Percentiles rank a stretch among this genome's conserved stretches.
phyloP scores from a whole-genome alignment of 768 basidiomycete species.

The Aureoboletus auriporus region DNA sequence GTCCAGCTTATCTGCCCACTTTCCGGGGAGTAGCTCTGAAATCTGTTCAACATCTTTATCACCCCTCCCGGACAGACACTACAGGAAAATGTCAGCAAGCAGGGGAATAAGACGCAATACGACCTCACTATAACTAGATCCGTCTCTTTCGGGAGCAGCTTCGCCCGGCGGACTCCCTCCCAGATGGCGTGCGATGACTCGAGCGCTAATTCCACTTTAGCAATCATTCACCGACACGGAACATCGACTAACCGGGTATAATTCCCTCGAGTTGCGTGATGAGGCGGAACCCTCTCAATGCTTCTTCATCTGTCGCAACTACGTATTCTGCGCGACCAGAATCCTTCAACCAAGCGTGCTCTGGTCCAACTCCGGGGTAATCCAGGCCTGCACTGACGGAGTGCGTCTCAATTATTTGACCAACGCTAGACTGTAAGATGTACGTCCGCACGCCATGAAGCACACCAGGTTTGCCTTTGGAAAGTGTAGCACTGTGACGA shows the following conservation, averaged over 20 bases:
- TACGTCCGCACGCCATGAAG: slow-evolving; percentile 96
- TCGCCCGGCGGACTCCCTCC: slow-evolving; percentile 84
- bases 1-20: slow-evolving; percentile 91
- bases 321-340: slow-evolving; percentile 91
- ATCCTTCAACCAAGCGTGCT: slow-evolving; percentile 97
- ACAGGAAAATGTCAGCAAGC: slow-evolving; percentile 1
- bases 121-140: slow-evolving; percentile 86
- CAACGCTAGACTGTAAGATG: slow-evolving; percentile 80
- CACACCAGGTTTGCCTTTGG: slow-evolving; percentile 89
- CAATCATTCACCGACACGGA: not conserved
- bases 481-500: slow-evolving; percentile 88
- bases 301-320: slow-evolving; percentile 90
- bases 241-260: slow-evolving; percentile 69
- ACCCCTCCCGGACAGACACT: slow-evolving; percentile 94
- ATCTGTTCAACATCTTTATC: slow-evolving; percentile 99
- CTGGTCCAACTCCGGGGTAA: slow-evolving; percentile 97
- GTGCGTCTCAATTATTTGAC: slow-evolving; percentile 96
- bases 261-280: slow-evolving; percentile 94
- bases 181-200: slow-evolving; percentile 97
- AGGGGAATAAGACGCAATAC: slow-evolving; percentile 1
- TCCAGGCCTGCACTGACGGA: slow-evolving; percentile 95
- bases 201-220: slow-evolving; percentile 28
- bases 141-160: slow-evolving; percentile 74
- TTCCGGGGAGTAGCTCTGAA: slow-evolving; percentile 82
- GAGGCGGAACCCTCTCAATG: slow-evolving; percentile 87